Evolutionary conservation across 2,329 filamentous ascomycete genomes (phyloP), one percentile per base, ranked within the genome.

Genomic region (Ophiostoma ulmi): DNA sequence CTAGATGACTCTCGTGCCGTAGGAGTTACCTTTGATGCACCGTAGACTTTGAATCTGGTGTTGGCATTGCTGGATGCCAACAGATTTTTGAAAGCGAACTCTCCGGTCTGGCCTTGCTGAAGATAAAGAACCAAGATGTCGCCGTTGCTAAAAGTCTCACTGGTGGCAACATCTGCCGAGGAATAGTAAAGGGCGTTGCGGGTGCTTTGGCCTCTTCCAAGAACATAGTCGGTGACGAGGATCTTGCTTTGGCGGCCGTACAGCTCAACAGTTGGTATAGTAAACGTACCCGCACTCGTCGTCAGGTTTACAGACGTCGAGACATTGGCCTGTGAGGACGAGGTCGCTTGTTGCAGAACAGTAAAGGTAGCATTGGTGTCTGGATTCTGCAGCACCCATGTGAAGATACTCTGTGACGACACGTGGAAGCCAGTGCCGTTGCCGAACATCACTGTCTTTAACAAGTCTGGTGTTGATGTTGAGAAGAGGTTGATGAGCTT

Each of bases 181-280:
- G 87, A 91, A 78, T 91, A 92, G 0, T 91, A 77, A 20, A 92
- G 76, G 1, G 61, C 67, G 31, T 64, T 81, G 20, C 58, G 22
- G 0, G 81, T 85, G 35, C 38, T 61, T 0, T 5, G 35, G 20
- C 63, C 3, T 11, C 66, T 78, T 0, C 87, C 88, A 66, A 91
- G 78, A 14, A 85, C 81, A 72, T 91, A 92, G 74, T 92, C 88
- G 0, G 85, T 87, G 4, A 91, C 85, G 75, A 90, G 87, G 61
- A 90, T 84, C 78, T 87, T 91, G 0, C 88, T 90, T 75, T 92
- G 90, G 31, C 89, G 81, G 0, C 89, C 86, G 55, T 84, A 83
- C 5, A 92, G 78, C 0, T 83, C 85, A 11, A 92, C 80, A 1
- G 88, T 86, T 0, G 89, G 90, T 39, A 91, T 81, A 0, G 82